A percentile compares a stretch with the other conserved stretches of the same genome.
phyloP scores from a whole-genome alignment of 768 basidiomycete genomes.

The Mycena floridula region DNA sequence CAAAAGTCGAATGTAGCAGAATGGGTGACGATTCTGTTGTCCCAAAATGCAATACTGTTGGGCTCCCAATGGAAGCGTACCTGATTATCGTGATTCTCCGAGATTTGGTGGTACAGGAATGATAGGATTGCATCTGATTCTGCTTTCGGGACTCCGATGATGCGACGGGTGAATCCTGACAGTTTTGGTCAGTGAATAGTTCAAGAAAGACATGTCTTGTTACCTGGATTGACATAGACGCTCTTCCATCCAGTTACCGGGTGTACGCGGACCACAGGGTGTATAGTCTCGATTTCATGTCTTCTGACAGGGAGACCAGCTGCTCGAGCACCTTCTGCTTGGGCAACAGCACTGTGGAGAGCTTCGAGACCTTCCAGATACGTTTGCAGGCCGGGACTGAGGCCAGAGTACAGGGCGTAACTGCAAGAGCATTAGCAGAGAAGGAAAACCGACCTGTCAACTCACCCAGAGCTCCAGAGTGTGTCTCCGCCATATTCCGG shows the following conservation, averaged over 20 bases:
- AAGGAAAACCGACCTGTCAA: too few species aligned
- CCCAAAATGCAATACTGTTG: conserved; percentile 81
- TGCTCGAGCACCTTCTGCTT: conserved; percentile 68
- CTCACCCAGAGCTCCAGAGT: conserved; percentile 73
- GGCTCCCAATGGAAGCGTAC: conserved; percentile 74
- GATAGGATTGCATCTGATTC: conserved; percentile 71
- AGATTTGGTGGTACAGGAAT: conserved; percentile 68
- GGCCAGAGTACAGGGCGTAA: conserved; percentile 78
- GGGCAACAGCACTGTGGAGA: conserved; percentile 71
- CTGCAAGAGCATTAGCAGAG: conserved; percentile 24
- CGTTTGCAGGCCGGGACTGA: conserved; percentile 67
- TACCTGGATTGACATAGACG: conserved; percentile 74
- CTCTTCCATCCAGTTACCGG: conserved; percentile 84
- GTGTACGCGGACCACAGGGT: conserved; percentile 80
- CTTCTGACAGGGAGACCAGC: conserved; percentile 68
- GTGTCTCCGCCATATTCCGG: conserved; percentile 77
- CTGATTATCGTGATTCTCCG: conserved; percentile 66
- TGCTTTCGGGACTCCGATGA: conserved; percentile 73
- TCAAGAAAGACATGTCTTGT: neutral
- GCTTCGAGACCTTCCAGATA: conserved; percentile 73
- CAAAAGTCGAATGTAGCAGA: conserved; percentile 81
- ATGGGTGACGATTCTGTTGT: conserved; percentile 75
- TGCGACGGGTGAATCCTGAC: conserved; percentile 79
- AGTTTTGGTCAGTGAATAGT: neutral
- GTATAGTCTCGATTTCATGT: conserved; percentile 60